A percentile compares a stretch with the other conserved stretches of the same genome.
phyloP scores from a whole-genome alignment of 257 asterid species.

The Nicotiana attenuata region DNA sequence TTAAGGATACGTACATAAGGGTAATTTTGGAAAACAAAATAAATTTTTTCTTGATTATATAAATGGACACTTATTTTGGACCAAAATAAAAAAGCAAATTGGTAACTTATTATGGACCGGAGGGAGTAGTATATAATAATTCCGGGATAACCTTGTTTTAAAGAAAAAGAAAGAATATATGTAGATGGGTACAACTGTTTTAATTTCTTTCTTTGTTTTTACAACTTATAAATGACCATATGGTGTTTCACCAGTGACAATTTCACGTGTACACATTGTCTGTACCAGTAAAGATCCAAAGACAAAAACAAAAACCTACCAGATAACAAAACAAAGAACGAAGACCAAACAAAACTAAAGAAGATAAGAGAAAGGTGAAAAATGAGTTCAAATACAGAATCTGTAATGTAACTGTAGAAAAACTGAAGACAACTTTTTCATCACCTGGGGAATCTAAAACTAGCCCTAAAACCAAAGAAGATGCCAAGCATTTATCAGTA shows the following conservation, averaged over 20 bases:
- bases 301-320: conserved; percentile 32
- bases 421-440: not conserved
- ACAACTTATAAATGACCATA: not conserved
- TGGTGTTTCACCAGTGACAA: conserved; percentile 39
- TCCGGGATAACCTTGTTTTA: no score
- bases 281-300: conserved; percentile 48
- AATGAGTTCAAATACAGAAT: not conserved
- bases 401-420: not conserved
- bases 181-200: no score
- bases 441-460: not conserved
- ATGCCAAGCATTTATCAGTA: not conserved
- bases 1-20: no score
- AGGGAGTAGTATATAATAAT: no score
- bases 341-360: conserved; percentile 11
- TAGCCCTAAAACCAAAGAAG: not conserved
- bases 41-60: no score
- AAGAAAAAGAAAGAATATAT: no score
- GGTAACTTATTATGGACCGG: no score
- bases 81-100: no score
- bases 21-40: no score
- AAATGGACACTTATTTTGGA: no score
- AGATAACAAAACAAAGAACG: not conserved
- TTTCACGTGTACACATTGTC: conserved; percentile 60
- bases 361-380: not conserved
- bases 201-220: no score